These are phyloP conservation scores for Bolboschoenoplectus hybrid DNA, from an alignment of 202 grass and related monocot species.

Conservation along the genomic window DNA sequence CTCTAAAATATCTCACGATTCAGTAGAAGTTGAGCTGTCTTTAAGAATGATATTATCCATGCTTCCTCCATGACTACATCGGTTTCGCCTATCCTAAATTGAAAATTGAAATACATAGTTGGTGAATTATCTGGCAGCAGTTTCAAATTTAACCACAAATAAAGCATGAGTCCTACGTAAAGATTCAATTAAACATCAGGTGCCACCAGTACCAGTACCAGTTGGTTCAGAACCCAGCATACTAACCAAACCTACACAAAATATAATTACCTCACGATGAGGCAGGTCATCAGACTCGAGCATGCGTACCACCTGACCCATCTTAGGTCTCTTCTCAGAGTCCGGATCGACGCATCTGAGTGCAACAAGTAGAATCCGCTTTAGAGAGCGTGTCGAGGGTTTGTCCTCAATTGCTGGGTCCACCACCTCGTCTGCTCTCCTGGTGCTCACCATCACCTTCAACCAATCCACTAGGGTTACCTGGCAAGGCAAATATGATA, in stretches of 20 bases:
- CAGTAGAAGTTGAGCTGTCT: conserved; percentile 59
- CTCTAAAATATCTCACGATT: conserved; percentile 31
- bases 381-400: conserved; percentile 67
- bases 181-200: neutral
- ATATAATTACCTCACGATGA: conserved; percentile 65
- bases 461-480: conserved; percentile 96
- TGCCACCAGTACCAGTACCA: neutral
- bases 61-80: conserved; percentile 68
- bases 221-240: neutral
- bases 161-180: neutral
- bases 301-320: conserved; percentile 87
- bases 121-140: conserved; percentile 9
- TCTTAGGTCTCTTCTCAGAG: conserved; percentile 88
- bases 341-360: conserved; percentile 86
- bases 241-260: neutral
- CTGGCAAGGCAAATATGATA: conserved; percentile 37
- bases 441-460: conserved; percentile 79
- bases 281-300: conserved; percentile 82
- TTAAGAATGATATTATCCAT: conserved; percentile 78
- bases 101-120: neutral
- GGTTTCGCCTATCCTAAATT: conserved; percentile 65
- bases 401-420: conserved; percentile 63
- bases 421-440: conserved; percentile 87
- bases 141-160: neutral
- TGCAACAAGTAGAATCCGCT: conserved; percentile 68